A percentile compares a stretch with the other conserved stretches of the same genome.
Evolutionary conservation across 805 yeast genomes (phyloP).

Genomic region (Lachancea sp.): DNA sequence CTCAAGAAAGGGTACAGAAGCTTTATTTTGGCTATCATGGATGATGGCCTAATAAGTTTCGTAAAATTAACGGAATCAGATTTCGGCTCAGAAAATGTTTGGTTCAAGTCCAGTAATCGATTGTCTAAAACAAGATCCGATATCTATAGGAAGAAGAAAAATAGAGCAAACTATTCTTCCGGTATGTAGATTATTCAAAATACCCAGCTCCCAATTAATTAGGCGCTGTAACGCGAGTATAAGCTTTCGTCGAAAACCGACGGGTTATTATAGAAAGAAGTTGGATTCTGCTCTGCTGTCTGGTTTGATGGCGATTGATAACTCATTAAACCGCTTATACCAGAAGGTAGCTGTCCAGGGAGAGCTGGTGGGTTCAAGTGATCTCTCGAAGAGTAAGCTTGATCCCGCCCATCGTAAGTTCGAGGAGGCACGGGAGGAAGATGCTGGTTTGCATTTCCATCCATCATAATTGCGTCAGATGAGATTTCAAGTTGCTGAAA

Average conservation of each 20-base stretch:
- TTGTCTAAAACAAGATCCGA: neutral
- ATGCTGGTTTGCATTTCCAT: neutral
- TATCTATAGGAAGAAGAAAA: neutral
- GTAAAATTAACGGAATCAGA: conserved; percentile 46
- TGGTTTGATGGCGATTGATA: conserved; percentile 14
- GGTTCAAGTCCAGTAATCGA: conserved; percentile 17
- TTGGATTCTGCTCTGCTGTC: conserved; percentile 31
- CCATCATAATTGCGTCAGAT: neutral
- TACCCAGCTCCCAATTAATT: neutral
- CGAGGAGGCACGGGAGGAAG: conserved; percentile 16
- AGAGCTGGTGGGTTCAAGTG: conserved; percentile 17
- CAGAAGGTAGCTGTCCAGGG: conserved; percentile 17
- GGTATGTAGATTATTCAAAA: neutral
- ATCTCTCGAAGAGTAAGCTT: neutral
- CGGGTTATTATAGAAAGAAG: conserved; percentile 43
- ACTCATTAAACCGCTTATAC: conserved; percentile 8
- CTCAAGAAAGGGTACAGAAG: conserved; percentile 49
- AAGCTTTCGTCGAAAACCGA: conserved; percentile 45
- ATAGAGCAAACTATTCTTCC: neutral
- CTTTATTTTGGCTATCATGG: conserved; percentile 61
- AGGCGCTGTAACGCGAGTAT: conserved; percentile 34
- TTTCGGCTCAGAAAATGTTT: conserved; percentile 37
- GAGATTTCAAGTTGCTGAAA: conserved; percentile 3
- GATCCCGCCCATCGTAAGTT: conserved; percentile 4
- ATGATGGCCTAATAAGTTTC: conserved; percentile 68